Evolutionary conservation across 2,329 filamentous ascomycete genomes (phyloP), one percentile per base, ranked within the genome.

Genomic region (Colletotrichum godetiae): DNA sequence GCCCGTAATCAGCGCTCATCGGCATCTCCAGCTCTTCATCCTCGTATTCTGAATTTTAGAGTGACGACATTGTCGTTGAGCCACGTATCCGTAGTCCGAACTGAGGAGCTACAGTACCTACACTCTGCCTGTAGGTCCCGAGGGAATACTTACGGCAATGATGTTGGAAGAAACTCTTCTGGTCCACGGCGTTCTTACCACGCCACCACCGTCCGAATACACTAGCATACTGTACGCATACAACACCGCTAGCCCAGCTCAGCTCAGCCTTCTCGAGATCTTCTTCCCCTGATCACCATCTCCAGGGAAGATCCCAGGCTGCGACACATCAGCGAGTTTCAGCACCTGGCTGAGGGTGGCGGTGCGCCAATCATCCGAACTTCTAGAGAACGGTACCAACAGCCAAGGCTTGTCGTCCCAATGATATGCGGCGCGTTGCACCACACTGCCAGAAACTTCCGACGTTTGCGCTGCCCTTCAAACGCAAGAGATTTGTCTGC

Each of bases 321-420:
- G 22, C 49, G 19, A 53, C 12, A 53, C 46, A 49, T 46, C 65
- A 56, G 65, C 60, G 70, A 57, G 71, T 71, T 73, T 73, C 71
- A 73, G 67, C 67, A 35, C 49, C 13, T 73, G 27, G 10, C 35
- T 31, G 53, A 57, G 12, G 24, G 67, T 61, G 67, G 29, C 56
- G 68, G 59, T 61, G 71, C 67, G 46, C 71, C 71, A 73, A 66
- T 62, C 67, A 71, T 61, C 71, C 67, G 61, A 73, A 61, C 67
- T 52, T 5, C 19, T 59, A 29, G 42, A 49, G 35, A 42, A 35
- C 42, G 33, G 53, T 31, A 31, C 42, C 46, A 57, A 15, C 27
- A n/a, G 49, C 71, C 46, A 73, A 61, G 67, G 35, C 46, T 46
- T 61, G 27, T 55, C 35, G 67, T 66, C 46, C 67, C 24, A 56